A percentile compares a stretch with the other conserved stretches of the same genome.
phyloP scores from a whole-genome alignment of 495 filamentous ascomycete genomes.

The Xanthoparmelia taractica region DNA sequence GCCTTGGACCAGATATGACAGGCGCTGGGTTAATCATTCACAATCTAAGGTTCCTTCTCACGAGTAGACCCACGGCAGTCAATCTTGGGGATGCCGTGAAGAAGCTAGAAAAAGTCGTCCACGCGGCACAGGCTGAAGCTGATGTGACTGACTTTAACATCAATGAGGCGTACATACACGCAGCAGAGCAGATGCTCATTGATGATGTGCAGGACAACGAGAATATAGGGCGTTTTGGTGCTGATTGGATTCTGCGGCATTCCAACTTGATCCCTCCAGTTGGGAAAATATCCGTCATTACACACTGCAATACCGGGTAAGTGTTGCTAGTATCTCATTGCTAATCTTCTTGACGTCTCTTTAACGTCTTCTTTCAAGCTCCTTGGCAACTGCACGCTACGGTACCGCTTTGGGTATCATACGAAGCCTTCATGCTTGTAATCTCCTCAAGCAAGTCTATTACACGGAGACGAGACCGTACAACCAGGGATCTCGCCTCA shows the following conservation, averaged over 20 bases:
- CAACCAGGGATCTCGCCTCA: constrained; percentile 92
- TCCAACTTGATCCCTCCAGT: constrained; percentile 28
- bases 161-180: constrained; percentile 57
- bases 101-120: constrained; percentile 59
- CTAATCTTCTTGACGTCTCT: constrained; percentile 12
- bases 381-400: constrained; percentile 91
- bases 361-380: constrained; percentile 41
- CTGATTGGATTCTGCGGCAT: constrained; percentile 66
- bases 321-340: constrained; percentile 24
- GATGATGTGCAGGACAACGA: constrained; percentile 82
- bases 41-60: constrained; percentile 74
- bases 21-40: constrained; percentile 57
- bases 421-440: constrained; percentile 63
- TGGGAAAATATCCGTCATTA: constrained; percentile 62
- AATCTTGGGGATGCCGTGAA: constrained; percentile 84
- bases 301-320: constrained; percentile 95
- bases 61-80: constrained; percentile 86
- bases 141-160: constrained; percentile 42
- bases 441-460: constrained; percentile 67
- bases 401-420: constrained; percentile 93
- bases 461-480: constrained; percentile 97
- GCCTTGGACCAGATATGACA: constrained; percentile 28
- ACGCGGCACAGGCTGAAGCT: constrained; percentile 31
- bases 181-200: constrained; percentile 79
- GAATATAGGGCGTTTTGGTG: constrained; percentile 72